Evolutionary conservation across 73 alveolate genomes (phyloP), one percentile per base, ranked within the genome.

Genomic region (Tetrahymena thermophila): DNA sequence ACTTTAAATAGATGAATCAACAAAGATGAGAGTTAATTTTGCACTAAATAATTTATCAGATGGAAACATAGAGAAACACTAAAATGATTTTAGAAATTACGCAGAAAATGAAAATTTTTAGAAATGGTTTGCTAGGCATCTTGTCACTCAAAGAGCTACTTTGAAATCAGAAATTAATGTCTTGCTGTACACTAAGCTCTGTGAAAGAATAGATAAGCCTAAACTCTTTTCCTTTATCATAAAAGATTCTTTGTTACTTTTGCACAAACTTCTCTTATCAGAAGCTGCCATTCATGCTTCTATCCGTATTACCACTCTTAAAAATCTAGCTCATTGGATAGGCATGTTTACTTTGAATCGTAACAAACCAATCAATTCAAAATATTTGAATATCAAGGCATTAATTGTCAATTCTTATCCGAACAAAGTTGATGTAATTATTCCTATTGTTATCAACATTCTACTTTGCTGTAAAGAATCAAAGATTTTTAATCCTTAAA

Each of bases 41-140:
- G 38, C 89, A 1, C 21, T 95, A 43, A 95, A 95, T 19, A 95
- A 93, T 34, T 35, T 95, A 10, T 43, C 97, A 2, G 35, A 50
- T 44, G 44, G 34, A 35, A 85, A 42, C 85, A 56, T 85, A 34
- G 97, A 95, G 3, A 50, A 89, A 21, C 56, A 93, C 19, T 37
- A 94, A n/a, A 93, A 55, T 34, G 97, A 95, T 31, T 84, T 95
- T 13, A 55, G 95, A 85, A 35, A 84, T 5, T 43, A 93, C 35
- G 25, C 84, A 35, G 97, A 95, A 43, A 93, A 95, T 35, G 35
- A 89, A 35, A 94, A 95, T 34, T 35, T 93, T 35, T 95, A 35
- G 56, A 35, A 23, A 15, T 95, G 94, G 94, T 95, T 95, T 93
- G 94, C 94, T 44, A 95, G 94, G 55, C 42, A 93, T 19, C 56